Evolutionary conservation across 768 basidiomycete species (phyloP).

Genomic region (Paxillus ammoniavirescens): DNA sequence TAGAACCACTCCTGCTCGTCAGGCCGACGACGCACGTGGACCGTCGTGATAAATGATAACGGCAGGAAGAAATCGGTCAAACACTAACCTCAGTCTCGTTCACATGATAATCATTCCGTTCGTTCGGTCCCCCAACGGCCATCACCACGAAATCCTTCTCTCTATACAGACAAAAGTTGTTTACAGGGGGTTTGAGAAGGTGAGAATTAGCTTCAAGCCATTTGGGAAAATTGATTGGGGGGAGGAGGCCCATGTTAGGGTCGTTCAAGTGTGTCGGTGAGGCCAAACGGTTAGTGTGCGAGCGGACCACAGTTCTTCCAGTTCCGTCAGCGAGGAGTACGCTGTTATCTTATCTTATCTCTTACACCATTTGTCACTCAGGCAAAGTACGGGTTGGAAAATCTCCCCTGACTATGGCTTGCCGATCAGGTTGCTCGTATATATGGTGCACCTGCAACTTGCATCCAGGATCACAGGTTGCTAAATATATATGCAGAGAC

Average conservation of each 20-base stretch:
- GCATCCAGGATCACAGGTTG: no score
- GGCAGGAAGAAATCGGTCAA: background rate
- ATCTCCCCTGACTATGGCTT: no score
- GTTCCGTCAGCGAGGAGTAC: no score
- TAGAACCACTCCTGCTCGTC: slow-evolving; percentile 89
- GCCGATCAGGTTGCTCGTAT: no score
- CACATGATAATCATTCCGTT: slow-evolving; percentile 90
- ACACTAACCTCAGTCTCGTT: slow-evolving; percentile 84
- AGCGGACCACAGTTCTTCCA: background rate
- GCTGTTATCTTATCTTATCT: slow-evolving; percentile 2
- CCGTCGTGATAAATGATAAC: background rate
- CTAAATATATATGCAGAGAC: no score
- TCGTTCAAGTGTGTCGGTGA: background rate
- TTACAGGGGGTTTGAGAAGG: slow-evolving; percentile 86
- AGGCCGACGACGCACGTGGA: background rate
- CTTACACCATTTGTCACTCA: background rate
- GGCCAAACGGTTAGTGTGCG: background rate
- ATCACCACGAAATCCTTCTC: slow-evolving; percentile 91
- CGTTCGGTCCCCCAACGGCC: slow-evolving; percentile 95
- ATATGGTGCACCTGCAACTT: no score
- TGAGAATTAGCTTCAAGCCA: slow-evolving; percentile 86
- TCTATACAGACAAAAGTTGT: slow-evolving; percentile 83
- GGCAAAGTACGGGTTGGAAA: no score
- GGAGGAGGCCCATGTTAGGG: slow-evolving; percentile 61
- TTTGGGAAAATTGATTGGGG: slow-evolving; percentile 85